Evolutionary conservation across 768 basidiomycete genomes (phyloP), one percentile per base, ranked within the genome.

Genomic region (Pleurotus salmoneostramineus): DNA sequence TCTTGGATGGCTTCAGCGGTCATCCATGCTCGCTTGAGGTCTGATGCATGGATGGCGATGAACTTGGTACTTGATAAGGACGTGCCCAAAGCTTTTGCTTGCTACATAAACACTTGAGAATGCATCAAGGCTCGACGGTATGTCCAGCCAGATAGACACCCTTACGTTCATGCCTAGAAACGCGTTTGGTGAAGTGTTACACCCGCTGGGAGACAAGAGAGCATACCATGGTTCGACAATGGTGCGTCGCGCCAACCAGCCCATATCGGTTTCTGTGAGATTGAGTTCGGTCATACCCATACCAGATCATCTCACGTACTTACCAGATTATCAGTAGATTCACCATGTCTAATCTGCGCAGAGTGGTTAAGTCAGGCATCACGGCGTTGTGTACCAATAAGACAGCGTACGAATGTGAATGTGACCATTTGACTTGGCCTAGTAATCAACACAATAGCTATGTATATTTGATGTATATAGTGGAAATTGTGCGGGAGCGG

Each of bases 181-280:
- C 2, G 37, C n/a, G 37, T 2, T 8, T 3, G 2, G 3, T 10
- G 1, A 40, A 8, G n/a, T 8, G 3, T n/a, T 8, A 40, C 37
- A 10, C 3, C 10, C 8, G 3, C 37, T 40, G 8, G 21, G 1
- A 27, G 21, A 27, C 21, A 27, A 40, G n/a, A 10, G 10, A 10
- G 45, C 72, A 64, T 67, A 87, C 91, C 91, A 64, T 91, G 87
- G 62, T 87, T 88, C 15, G 87, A 85, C 12, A 93, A 74, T 1
- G 84, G 80, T 8, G 90, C 81, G 69, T 93, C 88, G 59, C 75
- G 79, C 80, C 85, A 88, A 4, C 91, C 91, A 43, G 89, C 88
- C 89, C 89, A 91, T 4, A 88, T 68, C 31, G 69, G 62, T 33
- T 63, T 65, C 73, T 68, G 33, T 31, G 56, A 5, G 8, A 36